Conservation (phyloP, 257 asterid species). For the Anisodus acutangulus region DNA sequence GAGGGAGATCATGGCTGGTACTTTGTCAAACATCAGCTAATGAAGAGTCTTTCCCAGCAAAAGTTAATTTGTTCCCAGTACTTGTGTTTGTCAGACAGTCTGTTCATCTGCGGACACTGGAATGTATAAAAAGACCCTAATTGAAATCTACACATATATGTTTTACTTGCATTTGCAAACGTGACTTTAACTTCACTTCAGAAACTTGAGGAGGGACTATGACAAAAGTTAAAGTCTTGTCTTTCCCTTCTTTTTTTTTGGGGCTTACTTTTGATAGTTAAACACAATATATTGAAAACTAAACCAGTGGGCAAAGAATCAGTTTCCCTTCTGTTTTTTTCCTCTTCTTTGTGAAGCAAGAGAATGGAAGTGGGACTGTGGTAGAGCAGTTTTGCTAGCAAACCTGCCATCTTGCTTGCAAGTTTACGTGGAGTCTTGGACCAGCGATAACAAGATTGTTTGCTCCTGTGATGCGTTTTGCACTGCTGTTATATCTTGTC, state of each 20-base stretch:
- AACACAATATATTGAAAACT: neutral
- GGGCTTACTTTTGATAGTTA: neutral
- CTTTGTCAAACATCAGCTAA: conserved; percentile 10
- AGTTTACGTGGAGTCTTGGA: neutral
- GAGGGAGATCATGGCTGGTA: neutral
- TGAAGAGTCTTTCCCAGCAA: neutral
- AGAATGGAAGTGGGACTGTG: neutral
- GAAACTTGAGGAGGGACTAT: neutral
- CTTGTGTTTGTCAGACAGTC: neutral
- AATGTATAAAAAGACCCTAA: neutral
- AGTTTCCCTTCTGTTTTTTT: neutral
- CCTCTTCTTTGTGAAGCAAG: conserved; percentile 3
- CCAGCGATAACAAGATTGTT: conserved; percentile 17
- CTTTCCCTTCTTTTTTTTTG: neutral
- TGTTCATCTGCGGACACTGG: neutral
- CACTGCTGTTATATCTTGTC: neutral
- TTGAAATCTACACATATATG: neutral
- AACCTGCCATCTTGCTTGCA: conserved; percentile 20
- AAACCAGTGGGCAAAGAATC: neutral
- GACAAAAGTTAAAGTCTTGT: neutral
- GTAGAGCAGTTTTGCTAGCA: neutral
- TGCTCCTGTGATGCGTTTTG: conserved; percentile 9
- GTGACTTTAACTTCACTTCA: neutral
- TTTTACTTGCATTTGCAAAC: neutral
- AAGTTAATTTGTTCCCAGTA: neutral